These are phyloP conservation scores for Nannochloris sp. DNA, from an alignment of 139 green algal species.

Conservation along the genomic window DNA sequence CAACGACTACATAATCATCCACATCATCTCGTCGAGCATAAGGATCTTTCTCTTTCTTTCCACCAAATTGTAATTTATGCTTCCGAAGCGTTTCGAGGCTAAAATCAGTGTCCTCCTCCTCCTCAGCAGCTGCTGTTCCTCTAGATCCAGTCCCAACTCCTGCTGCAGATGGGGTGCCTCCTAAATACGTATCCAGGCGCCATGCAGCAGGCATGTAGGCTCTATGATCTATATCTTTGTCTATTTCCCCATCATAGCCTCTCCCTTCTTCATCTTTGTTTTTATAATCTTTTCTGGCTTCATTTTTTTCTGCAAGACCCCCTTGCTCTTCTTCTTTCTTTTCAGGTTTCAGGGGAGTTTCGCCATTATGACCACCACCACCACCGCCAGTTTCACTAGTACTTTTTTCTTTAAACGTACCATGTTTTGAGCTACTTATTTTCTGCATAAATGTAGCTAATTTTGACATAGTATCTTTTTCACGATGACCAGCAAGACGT, in stretches of 20 bases:
- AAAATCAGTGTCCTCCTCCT: slow-evolving; percentile 24
- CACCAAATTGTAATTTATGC: slow-evolving; percentile 42
- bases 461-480: slow-evolving; percentile 57
- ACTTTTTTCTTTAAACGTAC: neutral
- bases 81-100: slow-evolving; percentile 37
- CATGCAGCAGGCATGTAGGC: slow-evolving; percentile 66
- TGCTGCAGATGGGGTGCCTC: too few relatives aligned
- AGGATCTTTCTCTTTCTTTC: slow-evolving; percentile 32
- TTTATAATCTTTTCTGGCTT: neutral
- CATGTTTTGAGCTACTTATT: neutral
- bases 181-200: slow-evolving; percentile 40
- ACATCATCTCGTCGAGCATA: slow-evolving; percentile 55
- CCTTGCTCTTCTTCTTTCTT: neutral
- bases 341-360: neutral
- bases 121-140: too few relatives aligned
- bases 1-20: slow-evolving; percentile 73
- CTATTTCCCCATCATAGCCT: slow-evolving; percentile 45
- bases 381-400: neutral
- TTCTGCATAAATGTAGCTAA: slow-evolving; percentile 43
- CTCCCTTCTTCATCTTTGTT: neutral
- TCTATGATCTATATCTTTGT: slow-evolving; percentile 50
- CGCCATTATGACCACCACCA: neutral
- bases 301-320: neutral
- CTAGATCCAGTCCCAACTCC: neutral
- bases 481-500: slow-evolving; percentile 36